Percentiles rank a stretch among this genome's conserved stretches.
These are phyloP conservation scores for Gynochthodes officinalis DNA, from an alignment of 257 asterid species.

Conservation along the genomic window DNA sequence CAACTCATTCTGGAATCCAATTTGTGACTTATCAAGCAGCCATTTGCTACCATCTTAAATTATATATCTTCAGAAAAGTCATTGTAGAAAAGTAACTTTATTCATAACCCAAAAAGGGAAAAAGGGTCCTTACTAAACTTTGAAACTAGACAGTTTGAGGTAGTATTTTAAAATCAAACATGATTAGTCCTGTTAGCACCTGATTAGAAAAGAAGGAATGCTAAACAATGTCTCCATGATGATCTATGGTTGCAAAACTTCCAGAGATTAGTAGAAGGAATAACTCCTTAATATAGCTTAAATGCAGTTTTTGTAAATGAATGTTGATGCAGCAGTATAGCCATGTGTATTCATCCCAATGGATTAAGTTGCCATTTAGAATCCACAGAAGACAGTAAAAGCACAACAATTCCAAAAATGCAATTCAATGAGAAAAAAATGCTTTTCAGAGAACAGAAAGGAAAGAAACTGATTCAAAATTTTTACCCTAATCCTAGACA, in stretches of 20 bases:
- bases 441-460: no score
- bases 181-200: no score
- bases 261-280: background rate
- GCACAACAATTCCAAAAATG: no score
- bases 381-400: no score
- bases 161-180: background rate
- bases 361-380: no score
- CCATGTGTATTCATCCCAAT: background rate
- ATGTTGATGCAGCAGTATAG: no score
- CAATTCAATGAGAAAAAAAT: no score
- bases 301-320: background rate
- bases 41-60: background rate
- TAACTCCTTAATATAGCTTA: background rate
- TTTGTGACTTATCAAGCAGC: background rate
- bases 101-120: background rate
- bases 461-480: no score
- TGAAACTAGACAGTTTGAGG: background rate
- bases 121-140: background rate
- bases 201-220: background rate
- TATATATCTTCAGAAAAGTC: background rate
- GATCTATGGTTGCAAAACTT: background rate
- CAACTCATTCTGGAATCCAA: background rate
- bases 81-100: background rate
- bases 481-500: no score
- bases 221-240: background rate